A percentile compares a stretch with the other conserved stretches of the same genome.
Conservation (phyloP, 129 eudicot species). For the Glebionis coronaria region DNA sequence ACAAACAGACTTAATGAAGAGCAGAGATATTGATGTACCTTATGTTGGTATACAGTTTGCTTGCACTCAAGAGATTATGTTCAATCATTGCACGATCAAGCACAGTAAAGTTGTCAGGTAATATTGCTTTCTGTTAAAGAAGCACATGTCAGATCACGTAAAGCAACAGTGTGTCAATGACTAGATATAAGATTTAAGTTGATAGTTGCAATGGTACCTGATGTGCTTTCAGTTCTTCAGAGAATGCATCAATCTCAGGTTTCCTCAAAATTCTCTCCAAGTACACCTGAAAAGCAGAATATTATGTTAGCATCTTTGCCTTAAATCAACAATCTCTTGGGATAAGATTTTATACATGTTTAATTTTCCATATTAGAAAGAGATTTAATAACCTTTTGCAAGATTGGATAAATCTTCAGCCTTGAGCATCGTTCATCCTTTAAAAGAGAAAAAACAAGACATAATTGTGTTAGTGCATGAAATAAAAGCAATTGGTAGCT, state of each 20-base stretch:
- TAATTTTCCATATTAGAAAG: neutral
- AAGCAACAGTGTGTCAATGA: slow-evolving; percentile 14
- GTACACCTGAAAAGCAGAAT: slow-evolving; percentile 61
- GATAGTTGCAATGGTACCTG: slow-evolving; percentile 50
- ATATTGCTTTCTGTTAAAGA: slow-evolving; percentile 67
- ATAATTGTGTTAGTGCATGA: neutral
- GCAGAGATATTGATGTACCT: slow-evolving; percentile 39
- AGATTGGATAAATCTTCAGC: slow-evolving; percentile 85
- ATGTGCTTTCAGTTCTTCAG: slow-evolving; percentile 95
- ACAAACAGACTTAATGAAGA: neutral
- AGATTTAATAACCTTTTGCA: no score
- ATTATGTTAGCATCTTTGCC: slow-evolving; percentile 7
- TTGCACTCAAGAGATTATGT: slow-evolving; percentile 98
- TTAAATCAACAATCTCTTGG: slow-evolving; percentile 5
- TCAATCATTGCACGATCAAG: slow-evolving; percentile 99
- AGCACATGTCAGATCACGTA: slow-evolving; percentile 17
- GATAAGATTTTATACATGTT: slow-evolving; percentile 2
- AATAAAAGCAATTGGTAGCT: no score
- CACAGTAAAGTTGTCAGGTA: slow-evolving; percentile 98
- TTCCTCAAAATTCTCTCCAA: slow-evolving; percentile 94
- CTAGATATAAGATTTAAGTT: neutral
- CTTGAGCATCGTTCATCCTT: slow-evolving; percentile 98
- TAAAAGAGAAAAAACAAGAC: slow-evolving; percentile 1
- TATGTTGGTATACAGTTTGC: slow-evolving; percentile 96
- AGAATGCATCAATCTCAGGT: slow-evolving; percentile 96